Evolutionary conservation across 2,329 filamentous ascomycete species (phyloP).

Genomic region (Drechmeria coniospora): DNA sequence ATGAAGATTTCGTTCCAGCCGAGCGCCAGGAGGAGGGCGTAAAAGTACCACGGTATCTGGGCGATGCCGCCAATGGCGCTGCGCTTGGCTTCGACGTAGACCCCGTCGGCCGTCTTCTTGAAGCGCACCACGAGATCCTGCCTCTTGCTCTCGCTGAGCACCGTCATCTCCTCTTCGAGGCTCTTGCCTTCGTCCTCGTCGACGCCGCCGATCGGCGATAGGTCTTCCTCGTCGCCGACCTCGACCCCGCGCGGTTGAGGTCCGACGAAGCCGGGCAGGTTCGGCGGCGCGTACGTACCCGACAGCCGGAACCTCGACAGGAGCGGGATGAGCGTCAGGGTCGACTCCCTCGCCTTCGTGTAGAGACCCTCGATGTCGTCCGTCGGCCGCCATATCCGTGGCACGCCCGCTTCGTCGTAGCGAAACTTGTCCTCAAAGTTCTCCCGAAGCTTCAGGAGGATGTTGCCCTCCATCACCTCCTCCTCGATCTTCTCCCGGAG

Average conservation of each 20-base stretch:
- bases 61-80: conserved; percentile 91
- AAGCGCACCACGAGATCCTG: conserved; percentile 88
- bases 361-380: conserved; percentile 97
- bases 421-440: conserved; percentile 99
- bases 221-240: conserved; percentile 76
- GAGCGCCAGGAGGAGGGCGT: conserved; percentile 70
- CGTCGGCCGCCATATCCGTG: conserved; percentile 87
- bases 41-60: conserved; percentile 90
- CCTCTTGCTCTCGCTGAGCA: conserved; percentile 79
- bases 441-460: conserved; percentile 85
- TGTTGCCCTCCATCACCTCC: conserved; percentile 95
- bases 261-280: conserved; percentile 75
- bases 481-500: conserved; percentile 85
- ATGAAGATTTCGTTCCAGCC: conserved; percentile 99
- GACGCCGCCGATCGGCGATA: conserved; percentile 77
- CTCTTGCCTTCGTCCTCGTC: conserved; percentile 92
- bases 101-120: conserved; percentile 95
- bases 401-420: conserved; percentile 88
- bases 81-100: conserved; percentile 95
- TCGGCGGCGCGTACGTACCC: conserved; percentile 59
- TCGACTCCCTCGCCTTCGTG: conserved; percentile 82
- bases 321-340: conserved; percentile 77
- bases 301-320: conserved; percentile 70
- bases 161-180: conserved; percentile 87
- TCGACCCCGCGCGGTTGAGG: conserved; percentile 58